A percentile compares a stretch with the other conserved stretches of the same genome.
Evolutionary conservation across 805 yeast species (phyloP).

Genomic region (Metschnikowia aberdeeniae): DNA sequence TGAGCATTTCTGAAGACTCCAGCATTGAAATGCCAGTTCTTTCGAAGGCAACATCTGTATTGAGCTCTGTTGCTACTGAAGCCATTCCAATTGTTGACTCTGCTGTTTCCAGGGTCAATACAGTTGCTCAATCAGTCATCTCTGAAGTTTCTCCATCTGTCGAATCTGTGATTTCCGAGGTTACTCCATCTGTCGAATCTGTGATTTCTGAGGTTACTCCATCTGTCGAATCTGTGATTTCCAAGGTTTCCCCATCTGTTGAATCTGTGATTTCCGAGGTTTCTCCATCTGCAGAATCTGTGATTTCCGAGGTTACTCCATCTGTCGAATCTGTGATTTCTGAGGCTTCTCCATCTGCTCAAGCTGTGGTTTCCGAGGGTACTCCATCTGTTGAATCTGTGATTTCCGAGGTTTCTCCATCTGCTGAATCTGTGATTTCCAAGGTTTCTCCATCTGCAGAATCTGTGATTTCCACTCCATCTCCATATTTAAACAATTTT

Average conservation of each 20-base stretch:
- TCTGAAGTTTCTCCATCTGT: background rate
- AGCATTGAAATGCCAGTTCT: background rate
- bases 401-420: conserved; percentile 1
- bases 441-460: background rate
- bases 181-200: too few relatives aligned
- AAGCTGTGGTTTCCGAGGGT: background rate
- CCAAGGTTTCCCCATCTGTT: too few relatives aligned
- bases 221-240: background rate
- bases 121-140: conserved; percentile 4
- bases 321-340: too few relatives aligned
- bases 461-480: background rate
- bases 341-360: too few relatives aligned
- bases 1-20: background rate
- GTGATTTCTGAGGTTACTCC: too few relatives aligned
- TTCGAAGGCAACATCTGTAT: background rate
- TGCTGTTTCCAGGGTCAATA: background rate
- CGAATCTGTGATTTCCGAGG: background rate
- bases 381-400: background rate
- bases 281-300: too few relatives aligned
- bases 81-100: background rate
- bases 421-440: background rate
- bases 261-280: too few relatives aligned
- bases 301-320: too few relatives aligned
- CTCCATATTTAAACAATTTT: background rate
- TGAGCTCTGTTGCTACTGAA: background rate